Base-by-base conservation (phyloP, 2,329 filamentous ascomycete genomes). In the Tothia fuscella region DNA sequence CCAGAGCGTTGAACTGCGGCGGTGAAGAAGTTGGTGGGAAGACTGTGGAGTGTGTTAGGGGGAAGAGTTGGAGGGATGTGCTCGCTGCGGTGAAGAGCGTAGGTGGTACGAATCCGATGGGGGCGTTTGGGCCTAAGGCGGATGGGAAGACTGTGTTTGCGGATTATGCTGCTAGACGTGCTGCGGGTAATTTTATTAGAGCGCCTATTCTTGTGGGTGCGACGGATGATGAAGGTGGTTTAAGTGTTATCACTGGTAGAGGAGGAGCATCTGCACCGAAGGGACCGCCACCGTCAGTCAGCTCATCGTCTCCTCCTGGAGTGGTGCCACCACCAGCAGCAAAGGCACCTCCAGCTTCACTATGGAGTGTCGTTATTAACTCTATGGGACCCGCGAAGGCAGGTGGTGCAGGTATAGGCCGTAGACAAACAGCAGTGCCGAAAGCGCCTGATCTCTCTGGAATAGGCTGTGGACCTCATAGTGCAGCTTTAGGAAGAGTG, bases 31-130 rank as follows among this genome's bases (percentile, higher is more conserved):
- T 65, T 3, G 51, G 51, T 2, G 3, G 10, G 2, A 36, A 24
- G n/a, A 6, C 33, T 20, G 33, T 36, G 5, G 19, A 36, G 5
- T 66, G 63, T 43, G 54, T 66, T 45, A 53, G 56, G 14, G 49
- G 51, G 2, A 51, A 63, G 1, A 47, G 52, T 6, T 53, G 43
- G 9, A 17, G 45, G 3, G 47, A 49, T 5, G 58, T 65, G 13
- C 19, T 36, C 19, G 19, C 33, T 21, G 33, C 19, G 14, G 25
- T 36, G 12, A 36, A 36, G 9, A 9, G 3, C 16, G 16, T 36
- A 9, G 33, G 19, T 4, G 33, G 20, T 13, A 51, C 52, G n/a
- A 48, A 52, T 22, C 32, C 31, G 13, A 42, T 16, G 13, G 6
- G 26, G 4, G 47, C 47, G 2, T 60, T 41, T 16, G 20, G 30